phyloP scores from a whole-genome alignment of 768 basidiomycete species.

The Phlebiopsis flavidoalba region DNA sequence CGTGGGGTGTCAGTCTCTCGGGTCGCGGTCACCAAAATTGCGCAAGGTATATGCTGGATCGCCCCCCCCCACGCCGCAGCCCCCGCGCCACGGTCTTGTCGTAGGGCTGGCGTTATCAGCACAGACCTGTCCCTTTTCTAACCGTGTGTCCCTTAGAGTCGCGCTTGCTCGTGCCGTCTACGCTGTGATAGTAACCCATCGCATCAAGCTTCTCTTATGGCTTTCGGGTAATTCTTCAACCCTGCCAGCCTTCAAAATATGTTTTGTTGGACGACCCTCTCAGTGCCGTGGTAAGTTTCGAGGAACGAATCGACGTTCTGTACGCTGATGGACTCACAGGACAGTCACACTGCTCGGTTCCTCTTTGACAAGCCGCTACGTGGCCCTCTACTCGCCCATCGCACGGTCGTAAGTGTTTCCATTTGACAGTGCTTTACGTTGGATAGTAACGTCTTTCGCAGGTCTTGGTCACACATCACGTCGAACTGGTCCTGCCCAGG shows the following conservation, averaged over 20 bases:
- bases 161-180: slow-evolving; percentile 83
- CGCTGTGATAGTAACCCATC: slow-evolving; percentile 46
- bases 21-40: slow-evolving; percentile 87
- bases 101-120: neutral
- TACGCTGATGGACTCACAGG: slow-evolving; percentile 31
- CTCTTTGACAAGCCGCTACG: slow-evolving; percentile 59
- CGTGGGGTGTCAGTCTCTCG: slow-evolving; percentile 72
- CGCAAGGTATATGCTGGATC: no score
- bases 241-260: slow-evolving; percentile 25
- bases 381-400: slow-evolving; percentile 58
- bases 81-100: no score
- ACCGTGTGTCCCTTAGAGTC: slow-evolving; percentile 39
- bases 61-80: no score
- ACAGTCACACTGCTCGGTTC: slow-evolving; percentile 62
- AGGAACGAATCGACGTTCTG: neutral
- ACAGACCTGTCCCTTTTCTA: no score
- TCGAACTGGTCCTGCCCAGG: slow-evolving; percentile 77
- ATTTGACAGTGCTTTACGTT: neutral
- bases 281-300: slow-evolving; percentile 65
- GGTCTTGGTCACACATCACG: slow-evolving; percentile 79
- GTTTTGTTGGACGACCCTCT: slow-evolving; percentile 79
- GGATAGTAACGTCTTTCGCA: slow-evolving; percentile 18
- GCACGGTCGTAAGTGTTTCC: slow-evolving; percentile 54
- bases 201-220: no score
- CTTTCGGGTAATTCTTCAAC: neutral